Conservation (phyloP, 257 asterid genomes). For the Nicotiana otophora region DNA sequence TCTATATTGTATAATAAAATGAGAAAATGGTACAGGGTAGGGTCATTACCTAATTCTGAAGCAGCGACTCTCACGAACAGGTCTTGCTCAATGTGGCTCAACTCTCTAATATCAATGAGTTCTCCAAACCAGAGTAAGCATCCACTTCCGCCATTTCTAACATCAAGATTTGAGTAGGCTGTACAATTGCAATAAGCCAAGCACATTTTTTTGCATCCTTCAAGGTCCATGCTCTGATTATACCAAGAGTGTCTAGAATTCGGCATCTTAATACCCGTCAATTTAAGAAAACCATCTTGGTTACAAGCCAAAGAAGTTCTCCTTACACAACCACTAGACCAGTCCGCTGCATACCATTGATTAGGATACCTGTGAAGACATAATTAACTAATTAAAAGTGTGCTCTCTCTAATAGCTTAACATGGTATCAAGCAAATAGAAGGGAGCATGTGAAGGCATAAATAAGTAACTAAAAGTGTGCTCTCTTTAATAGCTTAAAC, state of each 20-base stretch:
- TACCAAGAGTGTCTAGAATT: slow-evolving; percentile 14
- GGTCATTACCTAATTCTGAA: slow-evolving; percentile 11
- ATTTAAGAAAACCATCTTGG: slow-evolving; percentile 21
- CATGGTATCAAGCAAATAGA: too few relatives aligned
- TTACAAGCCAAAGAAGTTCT: slow-evolving; percentile 20
- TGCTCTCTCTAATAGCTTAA: background rate
- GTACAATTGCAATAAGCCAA: slow-evolving; percentile 14
- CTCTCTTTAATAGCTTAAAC: background rate
- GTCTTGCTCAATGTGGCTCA: slow-evolving; percentile 6
- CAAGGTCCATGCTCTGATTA: slow-evolving; percentile 19
- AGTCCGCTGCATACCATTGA: slow-evolving; percentile 21
- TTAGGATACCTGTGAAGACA: slow-evolving; percentile 7
- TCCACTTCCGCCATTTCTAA: slow-evolving; percentile 12
- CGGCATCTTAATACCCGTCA: slow-evolving; percentile 25
- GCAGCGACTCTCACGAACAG: slow-evolving; percentile 9
- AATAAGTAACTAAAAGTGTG: slow-evolving; percentile 10
- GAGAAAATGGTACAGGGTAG: background rate
- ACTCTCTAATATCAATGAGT: slow-evolving; percentile 16
- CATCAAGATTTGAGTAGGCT: slow-evolving; percentile 18
- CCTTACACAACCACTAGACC: slow-evolving; percentile 30
- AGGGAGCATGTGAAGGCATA: background rate
- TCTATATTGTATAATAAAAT: background rate
- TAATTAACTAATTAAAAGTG: slow-evolving; percentile 3
- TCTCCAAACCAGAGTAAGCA: slow-evolving; percentile 24
- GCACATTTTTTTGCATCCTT: slow-evolving; percentile 20